These are phyloP conservation scores for Lycium ferocissimum DNA, from an alignment of 257 asterid species.

Conservation along the genomic window DNA sequence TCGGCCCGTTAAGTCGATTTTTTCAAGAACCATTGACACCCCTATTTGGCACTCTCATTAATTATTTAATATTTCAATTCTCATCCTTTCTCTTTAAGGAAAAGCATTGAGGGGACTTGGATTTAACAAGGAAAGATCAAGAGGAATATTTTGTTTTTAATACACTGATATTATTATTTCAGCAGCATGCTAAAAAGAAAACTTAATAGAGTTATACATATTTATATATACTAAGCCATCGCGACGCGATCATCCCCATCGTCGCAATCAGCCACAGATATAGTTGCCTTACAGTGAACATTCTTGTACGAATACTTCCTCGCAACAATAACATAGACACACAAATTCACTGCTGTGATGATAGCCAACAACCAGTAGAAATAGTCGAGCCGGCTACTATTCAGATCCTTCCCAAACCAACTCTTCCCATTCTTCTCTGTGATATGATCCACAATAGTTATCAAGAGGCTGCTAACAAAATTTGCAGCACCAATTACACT, in stretches of 20 bases:
- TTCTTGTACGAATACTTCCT: slow-evolving; percentile 71
- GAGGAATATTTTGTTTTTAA: neutral
- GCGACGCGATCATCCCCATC: neutral
- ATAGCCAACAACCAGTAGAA: slow-evolving; percentile 53
- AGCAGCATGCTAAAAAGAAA: neutral
- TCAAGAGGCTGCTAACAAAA: slow-evolving; percentile 69
- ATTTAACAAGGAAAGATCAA: neutral
- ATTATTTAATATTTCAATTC: too few species aligned
- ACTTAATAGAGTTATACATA: neutral
- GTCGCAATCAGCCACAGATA: neutral
- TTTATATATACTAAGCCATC: neutral
- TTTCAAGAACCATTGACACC: too few species aligned
- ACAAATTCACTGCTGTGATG: slow-evolving; percentile 52
- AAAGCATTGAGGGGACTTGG: neutral
- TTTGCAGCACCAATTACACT: slow-evolving; percentile 77
- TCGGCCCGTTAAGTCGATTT: too few species aligned
- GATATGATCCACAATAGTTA: slow-evolving; percentile 63
- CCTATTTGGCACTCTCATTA: too few species aligned
- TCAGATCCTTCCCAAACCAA: slow-evolving; percentile 51
- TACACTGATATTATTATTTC: slow-evolving; percentile 4
- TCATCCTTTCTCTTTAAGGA: too few species aligned
- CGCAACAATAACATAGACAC: slow-evolving; percentile 57
- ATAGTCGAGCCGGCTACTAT: slow-evolving; percentile 45
- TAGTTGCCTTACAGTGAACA: slow-evolving; percentile 40
- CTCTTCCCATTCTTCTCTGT: slow-evolving; percentile 59